Base-by-base conservation (phyloP, 352 stramenopile species). In the Globisporangium middletonii region DNA sequence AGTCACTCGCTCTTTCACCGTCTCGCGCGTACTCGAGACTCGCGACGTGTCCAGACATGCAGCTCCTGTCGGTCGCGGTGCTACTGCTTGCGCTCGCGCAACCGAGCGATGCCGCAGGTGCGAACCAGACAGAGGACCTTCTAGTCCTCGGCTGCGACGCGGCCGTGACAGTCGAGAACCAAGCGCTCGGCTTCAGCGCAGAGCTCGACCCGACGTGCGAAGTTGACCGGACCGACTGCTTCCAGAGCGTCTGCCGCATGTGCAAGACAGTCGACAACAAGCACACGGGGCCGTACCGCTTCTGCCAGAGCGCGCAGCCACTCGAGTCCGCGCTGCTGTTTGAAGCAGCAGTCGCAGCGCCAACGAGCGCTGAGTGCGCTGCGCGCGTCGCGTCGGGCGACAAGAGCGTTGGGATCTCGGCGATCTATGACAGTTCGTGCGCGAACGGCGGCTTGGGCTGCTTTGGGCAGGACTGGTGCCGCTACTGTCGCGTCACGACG, bases 321-420 rank as follows among this genome's bases (percentile, higher is more conserved):
- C 2, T 0, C 2, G 13, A 4, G 27, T 41, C 28, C 27, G 47
- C 27, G 11, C 3, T 37, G 46, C 9, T 51, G 23, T 18, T 51
- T 28, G 47, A 53, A 30, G 55, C 33, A 1, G 43, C 45, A 26
- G 18, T 35, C 8, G 50, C 35, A 28, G 13, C 52, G 8, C 27
- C 53, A n/a, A 53, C 64, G 18, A 63, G n/a, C 37, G 57, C 62
- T 11, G 38, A 63, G 4, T 79, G 69, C 44, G 42, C 61, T 0
- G 49, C 65, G 12, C 56, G 59, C n/a, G 68, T 75, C 18, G 67
- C 68, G 7, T 43, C 35, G 2, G 71, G 71, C 19, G 65, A 82
- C 51, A 47, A 66, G 43, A 37, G n/a, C 26, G 71, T 63, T 7
- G 71, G 72, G 15, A 75, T 82, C 54, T 70, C 60, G 41, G 71